Evolutionary conservation across 2,329 filamentous ascomycete species (phyloP).

Genomic region (Trichoderma sp.): DNA sequence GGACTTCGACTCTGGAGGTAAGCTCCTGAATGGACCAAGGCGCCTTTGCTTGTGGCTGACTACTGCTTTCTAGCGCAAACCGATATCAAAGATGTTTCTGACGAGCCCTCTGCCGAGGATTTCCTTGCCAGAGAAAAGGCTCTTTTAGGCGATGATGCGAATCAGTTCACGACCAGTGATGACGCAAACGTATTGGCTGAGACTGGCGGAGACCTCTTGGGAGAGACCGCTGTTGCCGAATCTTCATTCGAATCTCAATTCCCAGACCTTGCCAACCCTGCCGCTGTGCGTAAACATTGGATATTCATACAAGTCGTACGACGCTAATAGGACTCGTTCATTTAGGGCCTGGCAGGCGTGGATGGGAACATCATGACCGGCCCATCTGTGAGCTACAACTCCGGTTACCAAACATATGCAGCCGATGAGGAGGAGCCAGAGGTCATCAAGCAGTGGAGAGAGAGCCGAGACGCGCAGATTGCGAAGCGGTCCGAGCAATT

Average conservation of each 20-base stretch:
- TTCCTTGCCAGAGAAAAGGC: conserved; percentile 93
- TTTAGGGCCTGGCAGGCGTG: conserved; percentile 24
- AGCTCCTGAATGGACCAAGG: conserved; percentile 31
- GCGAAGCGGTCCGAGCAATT: conserved; percentile 84
- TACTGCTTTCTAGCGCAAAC: conserved; percentile 61
- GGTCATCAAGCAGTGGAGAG: conserved; percentile 88
- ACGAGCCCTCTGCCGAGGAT: conserved; percentile 68
- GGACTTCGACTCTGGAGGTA: conserved; percentile 70
- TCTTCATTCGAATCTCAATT: conserved; percentile 82
- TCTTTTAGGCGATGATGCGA: conserved; percentile 85
- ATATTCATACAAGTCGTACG: neutral
- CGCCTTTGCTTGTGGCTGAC: conserved; percentile 21
- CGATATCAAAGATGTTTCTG: conserved; percentile 59
- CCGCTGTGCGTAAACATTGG: conserved; percentile 36
- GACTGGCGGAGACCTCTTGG: conserved; percentile 69
- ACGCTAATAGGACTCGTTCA: conserved; percentile 14
- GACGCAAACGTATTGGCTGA: conserved; percentile 68
- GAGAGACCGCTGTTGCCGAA: conserved; percentile 60
- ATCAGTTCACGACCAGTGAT: conserved; percentile 79
- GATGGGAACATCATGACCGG: conserved; percentile 65
- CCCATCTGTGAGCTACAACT: conserved; percentile 63
- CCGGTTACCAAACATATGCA: conserved; percentile 59
- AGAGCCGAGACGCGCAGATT: conserved; percentile 80
- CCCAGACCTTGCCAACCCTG: conserved; percentile 66
- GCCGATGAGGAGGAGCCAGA: conserved; percentile 81